These are phyloP conservation scores for Neonectria neomacrospora DNA, from an alignment of 2,329 filamentous ascomycete genomes.

Conservation along the genomic window DNA sequence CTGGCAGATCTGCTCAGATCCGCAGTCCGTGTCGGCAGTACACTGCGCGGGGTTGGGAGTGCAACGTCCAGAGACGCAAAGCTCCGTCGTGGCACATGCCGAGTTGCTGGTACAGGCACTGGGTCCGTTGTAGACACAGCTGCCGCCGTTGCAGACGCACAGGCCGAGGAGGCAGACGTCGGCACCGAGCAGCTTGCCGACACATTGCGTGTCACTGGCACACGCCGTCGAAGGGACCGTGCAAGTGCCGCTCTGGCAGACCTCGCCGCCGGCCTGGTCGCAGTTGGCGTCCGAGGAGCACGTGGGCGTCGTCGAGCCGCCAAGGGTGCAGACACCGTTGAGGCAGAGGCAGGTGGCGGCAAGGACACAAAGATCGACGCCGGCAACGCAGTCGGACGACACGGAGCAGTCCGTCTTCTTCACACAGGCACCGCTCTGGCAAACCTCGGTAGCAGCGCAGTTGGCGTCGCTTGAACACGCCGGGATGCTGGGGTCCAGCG, in stretches of 20 bases:
- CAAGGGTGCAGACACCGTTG: slow-evolving; percentile 28
- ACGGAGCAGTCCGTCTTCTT: slow-evolving; percentile 6
- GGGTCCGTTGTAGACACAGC: slow-evolving; percentile 21
- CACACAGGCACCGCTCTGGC: slow-evolving; percentile 31
- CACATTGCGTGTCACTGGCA: slow-evolving; percentile 1
- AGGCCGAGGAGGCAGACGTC: slow-evolving; percentile 20
- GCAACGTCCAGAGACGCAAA: slow-evolving; percentile 10
- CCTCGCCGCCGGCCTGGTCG: slow-evolving; percentile 14
- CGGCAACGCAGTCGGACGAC: slow-evolving; percentile 15
- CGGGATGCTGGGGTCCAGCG: background rate
- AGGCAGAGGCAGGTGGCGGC: slow-evolving; percentile 27
- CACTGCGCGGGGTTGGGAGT: slow-evolving; percentile 8
- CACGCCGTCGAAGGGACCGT: slow-evolving; percentile 1
- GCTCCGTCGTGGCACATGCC: background rate
- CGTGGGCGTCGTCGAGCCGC: slow-evolving; percentile 13
- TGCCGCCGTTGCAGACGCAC: slow-evolving; percentile 11
- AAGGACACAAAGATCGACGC: slow-evolving; percentile 25
- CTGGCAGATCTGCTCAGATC: slow-evolving; percentile 16
- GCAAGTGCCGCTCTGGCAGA: slow-evolving; percentile 24
- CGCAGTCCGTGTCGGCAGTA: slow-evolving; percentile 7
- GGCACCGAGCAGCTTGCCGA: slow-evolving; percentile 6
- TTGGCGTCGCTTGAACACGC: slow-evolving; percentile 13
- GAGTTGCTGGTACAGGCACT: slow-evolving; percentile 2
- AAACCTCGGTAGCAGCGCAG: slow-evolving; percentile 15
- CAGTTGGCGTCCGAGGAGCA: slow-evolving; percentile 11